Evolutionary conservation across 2,329 filamentous ascomycete species (phyloP).

Genomic region (Xylaria sp.): DNA sequence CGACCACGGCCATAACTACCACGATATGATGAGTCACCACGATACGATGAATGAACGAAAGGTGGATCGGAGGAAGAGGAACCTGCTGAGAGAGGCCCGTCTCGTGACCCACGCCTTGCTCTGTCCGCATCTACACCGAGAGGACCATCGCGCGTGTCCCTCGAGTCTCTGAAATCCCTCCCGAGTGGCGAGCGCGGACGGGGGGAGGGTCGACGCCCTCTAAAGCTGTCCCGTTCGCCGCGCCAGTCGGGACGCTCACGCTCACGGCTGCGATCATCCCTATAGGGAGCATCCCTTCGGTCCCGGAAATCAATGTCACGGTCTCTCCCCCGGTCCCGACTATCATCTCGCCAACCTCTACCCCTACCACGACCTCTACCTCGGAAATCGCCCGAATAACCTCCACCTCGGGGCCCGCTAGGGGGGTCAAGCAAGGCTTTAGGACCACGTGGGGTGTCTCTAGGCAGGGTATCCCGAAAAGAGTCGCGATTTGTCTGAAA

Average conservation of each 20-base stretch:
- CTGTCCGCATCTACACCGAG: constrained; percentile 74
- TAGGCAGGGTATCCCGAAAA: constrained; percentile 66
- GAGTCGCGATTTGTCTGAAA: constrained; percentile 70
- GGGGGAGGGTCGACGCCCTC: constrained; percentile 71
- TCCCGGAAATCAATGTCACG: constrained; percentile 70
- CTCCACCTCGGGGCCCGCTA: constrained; percentile 74
- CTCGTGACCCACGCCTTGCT: constrained; percentile 74
- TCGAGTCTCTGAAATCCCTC: constrained; percentile 72
- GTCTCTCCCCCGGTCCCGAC: constrained; percentile 68
- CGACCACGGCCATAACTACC: constrained; percentile 68
- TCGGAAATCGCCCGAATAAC: constrained; percentile 73
- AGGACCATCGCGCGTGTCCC: constrained; percentile 61
- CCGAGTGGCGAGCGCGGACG: constrained; percentile 71
- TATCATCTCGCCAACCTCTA: constrained; percentile 71
- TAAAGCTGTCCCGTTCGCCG: constrained; percentile 65
- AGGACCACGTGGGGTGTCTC: constrained; percentile 83
- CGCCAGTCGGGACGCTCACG: constrained; percentile 63
- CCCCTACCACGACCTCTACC: constrained; percentile 68
- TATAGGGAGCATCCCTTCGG: constrained; percentile 62
- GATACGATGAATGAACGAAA: constrained; percentile 65
- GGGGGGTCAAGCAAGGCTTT: constrained; percentile 79
- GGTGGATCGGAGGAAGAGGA: constrained; percentile 76
- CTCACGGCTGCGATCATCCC: constrained; percentile 70
- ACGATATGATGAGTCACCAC: constrained; percentile 62
- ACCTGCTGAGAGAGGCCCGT: constrained; percentile 77